Conservation (phyloP, 2,329 filamentous ascomycete genomes). For the Hypoxylon sp. region DNA sequence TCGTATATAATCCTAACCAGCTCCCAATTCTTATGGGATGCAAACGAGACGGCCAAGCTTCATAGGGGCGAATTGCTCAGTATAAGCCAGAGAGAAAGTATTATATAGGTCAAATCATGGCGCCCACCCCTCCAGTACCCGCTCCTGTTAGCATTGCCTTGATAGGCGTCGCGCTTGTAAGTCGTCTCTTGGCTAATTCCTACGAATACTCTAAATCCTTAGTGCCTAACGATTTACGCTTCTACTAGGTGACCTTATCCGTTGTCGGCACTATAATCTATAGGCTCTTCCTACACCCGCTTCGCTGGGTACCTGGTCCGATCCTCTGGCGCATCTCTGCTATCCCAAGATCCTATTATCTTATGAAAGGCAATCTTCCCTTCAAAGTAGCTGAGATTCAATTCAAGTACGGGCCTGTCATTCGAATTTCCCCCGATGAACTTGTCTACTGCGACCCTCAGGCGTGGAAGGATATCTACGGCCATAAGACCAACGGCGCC, state of each 20-base stretch:
- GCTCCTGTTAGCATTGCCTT: conserved; percentile 15
- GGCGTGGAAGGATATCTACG: conserved; percentile 60
- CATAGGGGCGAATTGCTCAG: background rate
- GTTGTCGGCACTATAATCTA: conserved; percentile 46
- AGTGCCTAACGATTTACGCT: conserved; percentile 26
- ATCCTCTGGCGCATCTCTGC: conserved; percentile 48
- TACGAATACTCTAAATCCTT: background rate
- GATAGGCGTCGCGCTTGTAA: conserved; percentile 32
- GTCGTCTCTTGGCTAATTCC: background rate
- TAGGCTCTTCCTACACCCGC: conserved; percentile 52
- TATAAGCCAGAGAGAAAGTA: conserved; percentile 5
- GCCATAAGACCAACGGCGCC: conserved; percentile 53
- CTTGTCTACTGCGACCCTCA: conserved; percentile 58
- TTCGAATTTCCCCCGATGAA: conserved; percentile 61
- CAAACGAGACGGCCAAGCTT: background rate
- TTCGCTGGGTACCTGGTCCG: conserved; percentile 51
- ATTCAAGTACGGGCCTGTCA: conserved; percentile 57
- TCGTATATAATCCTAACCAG: conserved; percentile 13
- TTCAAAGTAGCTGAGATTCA: conserved; percentile 53
- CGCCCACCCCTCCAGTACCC: conserved; percentile 16
- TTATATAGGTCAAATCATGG: conserved; percentile 24
- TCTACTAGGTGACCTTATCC: conserved; percentile 27
- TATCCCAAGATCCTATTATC: conserved; percentile 47
- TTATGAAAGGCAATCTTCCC: conserved; percentile 47
- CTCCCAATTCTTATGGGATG: background rate